phyloP scores from a whole-genome alignment of 345 rosid species.

The Salix suchowensis region DNA sequence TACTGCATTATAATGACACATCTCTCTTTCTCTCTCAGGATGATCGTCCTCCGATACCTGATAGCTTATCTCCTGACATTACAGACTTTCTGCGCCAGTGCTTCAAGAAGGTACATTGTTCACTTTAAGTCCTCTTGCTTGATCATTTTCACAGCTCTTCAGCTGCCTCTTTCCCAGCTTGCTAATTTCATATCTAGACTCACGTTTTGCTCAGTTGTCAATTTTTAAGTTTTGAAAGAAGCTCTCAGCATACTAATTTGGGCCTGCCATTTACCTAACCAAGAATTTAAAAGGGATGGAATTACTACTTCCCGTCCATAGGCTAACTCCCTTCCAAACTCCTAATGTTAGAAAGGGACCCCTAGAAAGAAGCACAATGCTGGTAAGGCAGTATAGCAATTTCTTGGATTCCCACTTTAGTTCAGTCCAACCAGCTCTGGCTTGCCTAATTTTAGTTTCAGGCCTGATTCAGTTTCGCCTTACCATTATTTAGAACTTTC shows the following conservation, averaged over 20 bases:
- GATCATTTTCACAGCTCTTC: neutral
- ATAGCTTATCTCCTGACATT: constrained; percentile 89
- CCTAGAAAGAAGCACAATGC: neutral
- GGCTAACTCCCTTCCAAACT: neutral
- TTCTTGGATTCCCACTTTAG: neutral
- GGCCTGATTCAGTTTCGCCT: neutral
- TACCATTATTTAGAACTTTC: neutral
- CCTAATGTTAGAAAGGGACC: neutral
- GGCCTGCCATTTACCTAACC: neutral
- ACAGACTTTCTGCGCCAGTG: constrained; percentile 94
- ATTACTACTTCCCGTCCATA: neutral
- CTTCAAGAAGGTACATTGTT: constrained; percentile 80
- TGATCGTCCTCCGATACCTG: constrained; percentile 94
- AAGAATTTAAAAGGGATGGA: neutral
- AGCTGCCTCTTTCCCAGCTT: neutral
- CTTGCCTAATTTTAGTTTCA: neutral
- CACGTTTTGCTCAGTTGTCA: neutral
- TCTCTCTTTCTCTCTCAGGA: constrained; percentile 45
- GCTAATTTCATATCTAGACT: neutral
- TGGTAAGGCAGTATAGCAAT: neutral
- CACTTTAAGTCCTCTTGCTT: neutral
- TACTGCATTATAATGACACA: neutral
- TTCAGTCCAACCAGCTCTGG: neutral
- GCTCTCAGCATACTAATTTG: neutral
- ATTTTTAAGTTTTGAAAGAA: neutral